Percentiles rank a stretch among this genome's conserved stretches.
Evolutionary conservation across 805 yeast species (phyloP).

Genomic region (Hanseniaspora nectarophila): DNA sequence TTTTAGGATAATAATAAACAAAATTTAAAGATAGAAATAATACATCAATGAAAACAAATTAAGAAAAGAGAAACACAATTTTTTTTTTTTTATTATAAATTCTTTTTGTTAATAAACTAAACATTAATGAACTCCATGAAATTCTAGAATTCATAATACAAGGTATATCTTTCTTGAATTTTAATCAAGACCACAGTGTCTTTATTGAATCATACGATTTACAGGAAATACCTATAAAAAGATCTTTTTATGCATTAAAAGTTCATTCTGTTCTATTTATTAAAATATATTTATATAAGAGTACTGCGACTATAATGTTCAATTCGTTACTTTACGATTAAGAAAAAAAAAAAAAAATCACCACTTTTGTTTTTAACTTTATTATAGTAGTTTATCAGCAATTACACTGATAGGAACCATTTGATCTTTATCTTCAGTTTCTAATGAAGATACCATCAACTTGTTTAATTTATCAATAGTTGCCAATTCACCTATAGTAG

Average conservation of each 20-base stretch:
- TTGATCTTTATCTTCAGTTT: conserved; percentile 27
- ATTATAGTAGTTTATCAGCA: neutral
- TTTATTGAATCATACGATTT: too few species aligned
- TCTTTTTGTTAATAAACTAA: neutral
- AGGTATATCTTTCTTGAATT: neutral
- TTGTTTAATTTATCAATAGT: conserved; percentile 40
- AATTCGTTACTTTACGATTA: neutral
- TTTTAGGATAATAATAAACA: neutral
- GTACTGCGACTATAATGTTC: neutral
- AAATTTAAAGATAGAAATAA: neutral
- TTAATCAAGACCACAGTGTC: neutral
- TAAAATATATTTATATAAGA: neutral
- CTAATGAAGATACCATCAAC: conserved; percentile 21
- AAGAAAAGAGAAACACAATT: neutral
- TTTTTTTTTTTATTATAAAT: neutral
- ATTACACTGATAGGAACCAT: conserved; percentile 31
- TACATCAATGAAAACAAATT: neutral
- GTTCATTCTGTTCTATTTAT: neutral
- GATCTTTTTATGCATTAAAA: too few species aligned
- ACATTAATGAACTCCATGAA: neutral
- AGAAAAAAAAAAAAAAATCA: neutral
- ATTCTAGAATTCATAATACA: too few species aligned
- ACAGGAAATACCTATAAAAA: too few species aligned
- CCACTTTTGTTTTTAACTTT: neutral
- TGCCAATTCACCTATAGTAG: conserved; percentile 73